Base-by-base conservation (phyloP, 805 yeast genomes). In the Candida maltosa region DNA sequence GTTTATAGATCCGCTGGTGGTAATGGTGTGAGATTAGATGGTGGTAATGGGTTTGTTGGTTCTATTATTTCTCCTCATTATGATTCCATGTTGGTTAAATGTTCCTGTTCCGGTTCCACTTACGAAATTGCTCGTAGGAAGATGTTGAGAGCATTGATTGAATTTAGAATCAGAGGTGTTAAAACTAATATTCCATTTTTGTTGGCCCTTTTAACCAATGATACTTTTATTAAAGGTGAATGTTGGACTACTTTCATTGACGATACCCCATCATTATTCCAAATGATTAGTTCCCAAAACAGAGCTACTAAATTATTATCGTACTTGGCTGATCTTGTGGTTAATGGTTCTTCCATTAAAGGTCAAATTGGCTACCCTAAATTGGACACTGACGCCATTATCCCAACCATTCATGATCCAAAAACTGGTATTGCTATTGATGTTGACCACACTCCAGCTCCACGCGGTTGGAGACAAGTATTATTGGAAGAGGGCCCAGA, bases 181-280 rank as follows among this genome's bases (percentile, higher is more conserved):
- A 93, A 93, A 74, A 93, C 98, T 39, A 93, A 93, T 69, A 94
- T 93, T 49, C 97, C 98, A 21, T 93, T 93, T 74, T 70, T 93
- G 64, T 73, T 93, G 54, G 93, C 97, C 11, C 64, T 93, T 45
- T 74, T 93, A 56, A 93, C 97, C 42, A 81, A 93, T 62, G 91
- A 84, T 37, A 85, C 89, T 16, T 91, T 91, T 54, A 81, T 87
- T 51, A 56, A 62, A 31, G 96, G 96, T 56, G 72, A 76, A 47
- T 93, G 96, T 69, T 91, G 98, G 98, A 91, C 98, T 38, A 91
- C 98, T 16, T 91, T 91, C 54, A 93, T 91, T 55, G 98, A 91
- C 61, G 99, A 93, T 64, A 91, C 98, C 38, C 99, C 99, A 35
- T 78, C 87, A 37, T 73, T 93, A 58, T 93, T 93, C 76, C 88